Evolutionary conservation across 179 eudicot genomes (phyloP).

Genomic region (Heliamphora pulchella): DNA sequence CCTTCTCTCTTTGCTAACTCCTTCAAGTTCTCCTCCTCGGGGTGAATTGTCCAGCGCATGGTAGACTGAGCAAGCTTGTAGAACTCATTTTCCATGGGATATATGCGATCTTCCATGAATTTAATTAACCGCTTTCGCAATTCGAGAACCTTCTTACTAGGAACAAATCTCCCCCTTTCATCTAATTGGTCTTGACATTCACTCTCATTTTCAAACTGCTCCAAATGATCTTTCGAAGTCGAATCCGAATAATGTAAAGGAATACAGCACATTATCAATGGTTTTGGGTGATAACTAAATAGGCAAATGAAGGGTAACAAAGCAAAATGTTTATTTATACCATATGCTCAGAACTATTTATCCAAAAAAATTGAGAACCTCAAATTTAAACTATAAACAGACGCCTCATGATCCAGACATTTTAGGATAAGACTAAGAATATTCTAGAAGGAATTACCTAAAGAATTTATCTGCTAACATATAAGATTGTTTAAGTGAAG

Average conservation of each 20-base stretch:
- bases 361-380: too few species aligned
- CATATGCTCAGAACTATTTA: too few species aligned
- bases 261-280: background rate
- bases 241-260: slow-evolving; percentile 18
- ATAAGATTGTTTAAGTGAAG: too few species aligned
- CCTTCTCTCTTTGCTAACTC: slow-evolving; percentile 86
- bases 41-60: slow-evolving; percentile 85
- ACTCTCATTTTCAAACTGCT: slow-evolving; percentile 24
- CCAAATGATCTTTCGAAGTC: slow-evolving; percentile 15
- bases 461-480: too few species aligned
- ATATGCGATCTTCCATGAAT: slow-evolving; percentile 80
- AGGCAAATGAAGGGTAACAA: slow-evolving; percentile 4
- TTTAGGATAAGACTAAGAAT: too few species aligned
- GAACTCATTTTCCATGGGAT: slow-evolving; percentile 78
- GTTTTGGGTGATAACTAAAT: background rate
- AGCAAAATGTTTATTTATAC: background rate
- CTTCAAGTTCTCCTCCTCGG: slow-evolving; percentile 81
- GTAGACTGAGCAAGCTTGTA: slow-evolving; percentile 57
- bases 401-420: too few species aligned
- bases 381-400: too few species aligned
- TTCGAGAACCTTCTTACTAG: slow-evolving; percentile 47
- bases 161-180: slow-evolving; percentile 58
- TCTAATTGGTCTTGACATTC: slow-evolving; percentile 23
- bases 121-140: slow-evolving; percentile 55
- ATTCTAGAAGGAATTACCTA: too few species aligned